Evolutionary conservation across 768 basidiomycete species (phyloP), one percentile per base, ranked within the genome.

Genomic region (Collybia sordida): DNA sequence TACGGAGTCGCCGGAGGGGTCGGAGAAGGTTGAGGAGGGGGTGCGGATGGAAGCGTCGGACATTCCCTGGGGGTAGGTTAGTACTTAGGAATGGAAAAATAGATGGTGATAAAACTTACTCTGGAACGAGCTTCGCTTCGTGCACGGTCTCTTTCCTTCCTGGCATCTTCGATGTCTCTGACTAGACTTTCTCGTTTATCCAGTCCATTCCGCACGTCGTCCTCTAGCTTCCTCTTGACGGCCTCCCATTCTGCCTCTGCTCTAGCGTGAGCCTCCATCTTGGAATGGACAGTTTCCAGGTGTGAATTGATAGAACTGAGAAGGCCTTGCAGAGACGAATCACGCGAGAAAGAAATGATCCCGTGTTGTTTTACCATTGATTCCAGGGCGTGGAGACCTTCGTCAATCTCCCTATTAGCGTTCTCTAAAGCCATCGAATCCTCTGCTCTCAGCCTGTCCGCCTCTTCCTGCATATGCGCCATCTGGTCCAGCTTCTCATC

Each of bases 331-430:
- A 85, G 50, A 18, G 82, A 77, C 18, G 68, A 53, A 50, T 85
- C 81, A 45, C 74, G 69, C 14, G 79, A 74, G 52, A 72, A 78
- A 18, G 82, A 64, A n/a, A 75, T 73, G 55, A 90, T 74, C 14
- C 73, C 74, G 59, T 87, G 80, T 28, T 72, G 72, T 55, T 78
- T 77, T 51, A 86, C 73, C 54, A 91, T 66, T 4, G 52, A 60
- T 42, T 74, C 75, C 25, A 90, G 59, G 12, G 73, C 66, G 4
- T 71, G 70, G 8, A 78, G 60, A 7, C 78, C 78, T 2, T 72
- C 68, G 41, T 82, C 78, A 19, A 88, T 63, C 56, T 88, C 82
- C 42, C 64, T 67, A 47, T 67, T 71, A 7, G 69, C 71, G 45
- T 67, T 60, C 42, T 66, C 62, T 17, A 74, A 59, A 5, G 69